phyloP scores from a whole-genome alignment of 371 early-diverging fungal species.

The Mortierella sp. region DNA sequence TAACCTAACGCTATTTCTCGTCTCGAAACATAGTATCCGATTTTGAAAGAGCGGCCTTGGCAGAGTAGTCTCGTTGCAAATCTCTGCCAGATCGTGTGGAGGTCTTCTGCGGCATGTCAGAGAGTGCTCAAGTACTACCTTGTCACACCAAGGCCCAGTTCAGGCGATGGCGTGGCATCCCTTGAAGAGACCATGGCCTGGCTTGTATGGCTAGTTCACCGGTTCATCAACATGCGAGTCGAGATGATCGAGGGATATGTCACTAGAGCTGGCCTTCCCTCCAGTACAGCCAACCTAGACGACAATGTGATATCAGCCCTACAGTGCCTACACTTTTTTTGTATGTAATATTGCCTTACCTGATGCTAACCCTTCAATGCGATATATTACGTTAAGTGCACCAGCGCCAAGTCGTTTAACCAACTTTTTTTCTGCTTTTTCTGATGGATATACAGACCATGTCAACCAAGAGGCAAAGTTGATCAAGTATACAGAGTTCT shows the following conservation, averaged over 20 bases:
- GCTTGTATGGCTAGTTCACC: conserved; percentile 56
- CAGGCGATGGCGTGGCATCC: conserved; percentile 46
- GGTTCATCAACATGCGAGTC: conserved; percentile 48
- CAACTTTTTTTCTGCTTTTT: background rate
- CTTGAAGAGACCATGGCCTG: conserved; percentile 56
- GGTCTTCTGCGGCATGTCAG: conserved; percentile 37
- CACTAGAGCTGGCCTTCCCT: conserved; percentile 30
- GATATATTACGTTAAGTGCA: background rate
- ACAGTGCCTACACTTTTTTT: conserved; percentile 47
- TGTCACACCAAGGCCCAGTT: conserved; percentile 40
- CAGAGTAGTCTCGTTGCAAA: conserved; percentile 48
- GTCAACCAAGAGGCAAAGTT: conserved; percentile 51
- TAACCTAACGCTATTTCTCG: background rate
- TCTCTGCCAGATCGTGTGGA: conserved; percentile 54
- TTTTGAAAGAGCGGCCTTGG: conserved; percentile 50
- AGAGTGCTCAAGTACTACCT: conserved; percentile 49
- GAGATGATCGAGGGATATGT: conserved; percentile 46
- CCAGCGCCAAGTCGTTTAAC: background rate
- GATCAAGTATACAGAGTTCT: conserved; percentile 66
- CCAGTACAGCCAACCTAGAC: conserved; percentile 45
- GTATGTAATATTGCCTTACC: conserved; percentile 14
- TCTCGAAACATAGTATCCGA: conserved; percentile 36
- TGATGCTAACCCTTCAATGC: too few relatives aligned
- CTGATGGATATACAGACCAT: conserved; percentile 30
- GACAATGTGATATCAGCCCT: conserved; percentile 49